These are phyloP conservation scores for Microdochium bolleyi DNA, from an alignment of 2,329 filamentous ascomycete genomes.

Conservation along the genomic window DNA sequence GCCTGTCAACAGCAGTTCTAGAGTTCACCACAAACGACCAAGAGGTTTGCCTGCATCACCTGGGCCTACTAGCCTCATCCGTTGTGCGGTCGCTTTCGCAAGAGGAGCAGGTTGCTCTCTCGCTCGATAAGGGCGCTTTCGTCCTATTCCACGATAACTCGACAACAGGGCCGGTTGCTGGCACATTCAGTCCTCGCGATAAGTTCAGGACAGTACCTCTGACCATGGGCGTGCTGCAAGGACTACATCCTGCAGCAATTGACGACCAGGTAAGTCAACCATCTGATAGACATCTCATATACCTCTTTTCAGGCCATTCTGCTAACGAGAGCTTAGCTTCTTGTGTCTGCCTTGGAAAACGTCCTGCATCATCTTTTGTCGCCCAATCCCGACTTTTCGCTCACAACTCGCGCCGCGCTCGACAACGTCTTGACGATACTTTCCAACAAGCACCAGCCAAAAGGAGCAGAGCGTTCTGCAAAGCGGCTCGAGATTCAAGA, in stretches of 20 bases:
- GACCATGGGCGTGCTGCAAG: slow-evolving; percentile 19
- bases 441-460: slow-evolving; percentile 16
- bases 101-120: slow-evolving; percentile 15
- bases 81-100: slow-evolving; percentile 14
- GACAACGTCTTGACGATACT: slow-evolving; percentile 15
- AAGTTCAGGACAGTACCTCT: slow-evolving; percentile 17
- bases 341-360: slow-evolving; percentile 7
- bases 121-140: slow-evolving; percentile 13
- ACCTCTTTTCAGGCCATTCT: background rate
- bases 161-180: background rate
- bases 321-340: slow-evolving; percentile 8
- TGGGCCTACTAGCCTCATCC: slow-evolving; percentile 16
- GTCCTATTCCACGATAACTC: slow-evolving; percentile 10
- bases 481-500: slow-evolving; percentile 9
- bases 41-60: slow-evolving; percentile 16
- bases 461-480: slow-evolving; percentile 1
- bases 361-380: slow-evolving; percentile 3
- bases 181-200: slow-evolving; percentile 9
- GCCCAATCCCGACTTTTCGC: background rate
- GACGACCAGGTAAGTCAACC: slow-evolving; percentile 11
- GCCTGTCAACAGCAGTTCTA: background rate
- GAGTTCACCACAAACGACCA: slow-evolving; percentile 2
- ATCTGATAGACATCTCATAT: background rate
- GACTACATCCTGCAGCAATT: slow-evolving; percentile 16
- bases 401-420: slow-evolving; percentile 12